phyloP scores from a whole-genome alignment of 352 stramenopile genomes.

The Albugo laibachii region DNA sequence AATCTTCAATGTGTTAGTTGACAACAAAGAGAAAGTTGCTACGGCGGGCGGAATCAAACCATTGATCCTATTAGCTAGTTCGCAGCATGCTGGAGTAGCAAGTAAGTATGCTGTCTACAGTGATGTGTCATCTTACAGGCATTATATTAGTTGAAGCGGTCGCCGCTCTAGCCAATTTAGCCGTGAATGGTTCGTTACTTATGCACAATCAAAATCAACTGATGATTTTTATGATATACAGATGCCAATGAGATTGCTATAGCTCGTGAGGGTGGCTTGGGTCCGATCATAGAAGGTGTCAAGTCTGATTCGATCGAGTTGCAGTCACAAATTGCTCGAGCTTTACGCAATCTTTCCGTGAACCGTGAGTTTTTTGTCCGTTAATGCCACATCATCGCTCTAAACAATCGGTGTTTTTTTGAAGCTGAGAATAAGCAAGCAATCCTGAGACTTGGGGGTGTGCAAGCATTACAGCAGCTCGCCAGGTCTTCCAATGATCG shows the following conservation, averaged over 20 bases:
- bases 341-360: slow-evolving; percentile 87
- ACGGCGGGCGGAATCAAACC: slow-evolving; percentile 79
- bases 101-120: no score
- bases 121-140: no score
- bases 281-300: slow-evolving; percentile 78
- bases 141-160: slow-evolving; percentile 63
- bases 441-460: slow-evolving; percentile 63
- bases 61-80: slow-evolving; percentile 62
- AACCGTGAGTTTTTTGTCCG: slow-evolving; percentile 40
- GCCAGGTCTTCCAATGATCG: slow-evolving; percentile 63
- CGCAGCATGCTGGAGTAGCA: slow-evolving; percentile 63
- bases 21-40: slow-evolving; percentile 87
- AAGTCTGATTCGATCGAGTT: slow-evolving; percentile 66
- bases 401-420: slow-evolving; percentile 1
- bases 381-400: background rate
- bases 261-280: slow-evolving; percentile 66
- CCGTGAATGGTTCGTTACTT: slow-evolving; percentile 68
- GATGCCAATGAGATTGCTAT: slow-evolving; percentile 87
- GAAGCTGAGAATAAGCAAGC: slow-evolving; percentile 78
- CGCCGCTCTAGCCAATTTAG: slow-evolving; percentile 86
- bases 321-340: slow-evolving; percentile 73
- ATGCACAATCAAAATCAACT: background rate
- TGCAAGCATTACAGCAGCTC: slow-evolving; percentile 63
- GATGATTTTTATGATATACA: slow-evolving; percentile 8
- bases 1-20: slow-evolving; percentile 16